Evolutionary conservation across 306 rosid species (phyloP).

Genomic region (Begonia peltatifolia): DNA sequence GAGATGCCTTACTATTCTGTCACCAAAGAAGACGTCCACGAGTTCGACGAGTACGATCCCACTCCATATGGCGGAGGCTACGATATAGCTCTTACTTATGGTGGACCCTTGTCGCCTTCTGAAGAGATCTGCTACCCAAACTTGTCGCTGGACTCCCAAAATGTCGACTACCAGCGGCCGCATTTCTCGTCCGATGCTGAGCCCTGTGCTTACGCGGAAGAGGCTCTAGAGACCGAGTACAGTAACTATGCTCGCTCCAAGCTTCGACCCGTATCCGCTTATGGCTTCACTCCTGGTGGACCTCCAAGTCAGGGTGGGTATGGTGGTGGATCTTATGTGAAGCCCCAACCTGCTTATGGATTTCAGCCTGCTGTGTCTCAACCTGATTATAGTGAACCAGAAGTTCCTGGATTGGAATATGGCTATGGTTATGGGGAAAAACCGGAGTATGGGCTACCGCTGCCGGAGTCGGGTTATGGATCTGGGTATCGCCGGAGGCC

Average conservation of each 20-base stretch:
- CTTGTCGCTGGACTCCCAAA: slow-evolving; percentile 17
- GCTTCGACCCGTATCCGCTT: slow-evolving; percentile 26
- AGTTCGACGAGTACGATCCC: slow-evolving; percentile 36
- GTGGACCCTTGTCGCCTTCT: slow-evolving; percentile 20
- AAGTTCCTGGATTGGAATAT: slow-evolving; percentile 3
- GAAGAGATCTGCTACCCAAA: slow-evolving; percentile 48
- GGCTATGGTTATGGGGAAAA: slow-evolving; percentile 6
- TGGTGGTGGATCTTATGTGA: slow-evolving; percentile 11
- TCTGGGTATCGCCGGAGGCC: slow-evolving; percentile 11
- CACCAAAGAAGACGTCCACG: slow-evolving; percentile 15
- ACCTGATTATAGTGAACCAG: slow-evolving; percentile 15
- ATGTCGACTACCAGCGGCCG: slow-evolving; percentile 70
- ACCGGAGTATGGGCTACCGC: not conserved
- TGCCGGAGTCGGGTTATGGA: slow-evolving; percentile 6
- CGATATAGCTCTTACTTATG: slow-evolving; percentile 25
- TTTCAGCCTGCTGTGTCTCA: slow-evolving; percentile 8
- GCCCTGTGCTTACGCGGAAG: slow-evolving; percentile 63
- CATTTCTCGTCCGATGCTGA: slow-evolving; percentile 29
- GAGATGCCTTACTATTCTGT: slow-evolving; percentile 32
- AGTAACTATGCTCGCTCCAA: slow-evolving; percentile 52
- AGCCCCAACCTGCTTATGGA: slow-evolving; percentile 20
- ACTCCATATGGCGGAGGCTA: slow-evolving; percentile 35
- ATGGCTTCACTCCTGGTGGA: not conserved
- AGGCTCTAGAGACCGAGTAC: slow-evolving; percentile 53
- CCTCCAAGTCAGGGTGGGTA: slow-evolving; percentile 7